Evolutionary conservation across 208 protist species (phyloP), one percentile per base, ranked within the genome.

Genomic region (Crithidia thermophila): DNA sequence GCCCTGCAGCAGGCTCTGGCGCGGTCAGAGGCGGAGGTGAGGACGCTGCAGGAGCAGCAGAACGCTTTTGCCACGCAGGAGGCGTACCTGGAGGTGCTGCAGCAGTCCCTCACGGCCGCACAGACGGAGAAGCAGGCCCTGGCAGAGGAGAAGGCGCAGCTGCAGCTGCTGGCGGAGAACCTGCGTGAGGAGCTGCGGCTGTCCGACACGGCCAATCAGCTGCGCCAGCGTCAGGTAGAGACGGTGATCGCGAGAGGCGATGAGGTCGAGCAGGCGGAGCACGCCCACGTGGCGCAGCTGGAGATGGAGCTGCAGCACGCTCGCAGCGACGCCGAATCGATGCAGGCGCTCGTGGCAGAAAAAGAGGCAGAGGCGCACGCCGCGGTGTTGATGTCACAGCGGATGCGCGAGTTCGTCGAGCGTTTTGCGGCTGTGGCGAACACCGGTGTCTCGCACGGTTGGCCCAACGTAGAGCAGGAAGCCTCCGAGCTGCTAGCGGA

Each of bases 161-260:
- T 77, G 46, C 56, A 71, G 50, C 5, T 36, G 1, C 58, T 75
- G n/a, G 56, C 36, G 20, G 13, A 67, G 11, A 53, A 74, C 43
- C 52, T 75, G 23, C 49, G 67, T 16, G 40, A 37, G 27, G 75
- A 80, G 75, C 27, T 72, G 34, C 25, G 72, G 30, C 63, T 75
- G 25, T 64, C 67, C n/a, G 63, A 43, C 2, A 21, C 37, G 30
- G 62, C 68, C 2, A 71, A 62, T 30, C 57, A 53, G n/a, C 43
- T 75, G 28, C 67, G 62, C 4, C 70, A 77, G 45, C 31, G 70
- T 18, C 69, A 81, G 60, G 53, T 81, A 2, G 65, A 70, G n/a
- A 27, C 34, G 14, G 46, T 39, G 10, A 3, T 64, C 25, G 56
- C 8, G 2, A 31, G 40, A 0, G 59, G 59, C 33, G 37, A 67